These are phyloP conservation scores for Wickerhamiella azyma DNA, from an alignment of 805 yeast species.

Conservation along the genomic window DNA sequence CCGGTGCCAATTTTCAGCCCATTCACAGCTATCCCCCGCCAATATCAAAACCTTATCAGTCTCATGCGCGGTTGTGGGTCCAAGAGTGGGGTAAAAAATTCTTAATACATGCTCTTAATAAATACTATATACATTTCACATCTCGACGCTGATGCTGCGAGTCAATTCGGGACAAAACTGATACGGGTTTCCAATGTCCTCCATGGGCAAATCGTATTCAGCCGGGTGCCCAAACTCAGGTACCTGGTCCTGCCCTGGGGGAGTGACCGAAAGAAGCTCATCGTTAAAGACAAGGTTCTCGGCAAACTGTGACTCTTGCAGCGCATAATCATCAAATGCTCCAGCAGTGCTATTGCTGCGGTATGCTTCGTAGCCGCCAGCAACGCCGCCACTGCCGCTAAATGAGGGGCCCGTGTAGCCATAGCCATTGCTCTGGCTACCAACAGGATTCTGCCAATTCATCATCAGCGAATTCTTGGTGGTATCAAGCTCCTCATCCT, in stretches of 20 bases:
- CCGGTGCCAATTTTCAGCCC: too few relatives aligned
- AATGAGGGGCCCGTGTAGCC: background rate
- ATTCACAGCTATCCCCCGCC: too few relatives aligned
- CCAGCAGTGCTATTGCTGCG: background rate
- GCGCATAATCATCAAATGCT: conserved; percentile 2
- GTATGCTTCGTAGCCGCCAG: background rate
- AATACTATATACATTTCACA: background rate
- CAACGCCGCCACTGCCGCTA: too few relatives aligned
- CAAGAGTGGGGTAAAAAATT: background rate
- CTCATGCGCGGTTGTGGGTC: background rate
- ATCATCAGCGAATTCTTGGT: conserved; percentile 6
- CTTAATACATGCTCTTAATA: background rate
- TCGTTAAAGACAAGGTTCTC: conserved; percentile 6
- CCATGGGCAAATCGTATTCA: conserved; percentile 7
- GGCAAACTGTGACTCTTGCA: conserved; percentile 5
- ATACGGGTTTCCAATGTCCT: background rate
- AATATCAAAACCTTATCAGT: too few relatives aligned
- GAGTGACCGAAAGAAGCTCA: background rate
- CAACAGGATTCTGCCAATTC: conserved; percentile 5
- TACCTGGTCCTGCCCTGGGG: background rate
- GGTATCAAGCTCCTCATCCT: conserved; percentile 5
- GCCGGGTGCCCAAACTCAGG: conserved; percentile 6
- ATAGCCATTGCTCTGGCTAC: too few relatives aligned
- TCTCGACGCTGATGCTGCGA: conserved; percentile 2
- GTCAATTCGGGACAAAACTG: background rate